Percentiles rank a stretch among this genome's conserved stretches.
phyloP scores from a whole-genome alignment of 805 yeast genomes.

The Zygoascus ofunaensis region DNA sequence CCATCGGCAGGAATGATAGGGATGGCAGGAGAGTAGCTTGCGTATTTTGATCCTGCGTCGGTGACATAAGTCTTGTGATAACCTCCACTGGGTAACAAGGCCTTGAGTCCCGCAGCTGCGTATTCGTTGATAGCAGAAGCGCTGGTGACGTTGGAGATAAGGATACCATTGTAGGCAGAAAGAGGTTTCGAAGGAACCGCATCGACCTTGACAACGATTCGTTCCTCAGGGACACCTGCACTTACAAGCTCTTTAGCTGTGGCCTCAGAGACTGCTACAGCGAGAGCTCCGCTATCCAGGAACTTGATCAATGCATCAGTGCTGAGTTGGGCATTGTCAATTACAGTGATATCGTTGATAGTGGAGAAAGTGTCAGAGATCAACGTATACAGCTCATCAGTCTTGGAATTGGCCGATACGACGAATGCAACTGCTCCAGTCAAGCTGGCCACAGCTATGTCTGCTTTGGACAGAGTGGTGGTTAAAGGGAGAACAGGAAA shows the following conservation, averaged over 20 bases:
- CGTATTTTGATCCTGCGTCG: constrained; percentile 9
- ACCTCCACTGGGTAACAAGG: constrained; percentile 7
- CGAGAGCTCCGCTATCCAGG: constrained; percentile 52
- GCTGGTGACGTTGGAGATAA: constrained; percentile 2
- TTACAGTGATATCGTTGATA: background rate
- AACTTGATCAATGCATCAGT: constrained; percentile 42
- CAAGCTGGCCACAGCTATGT: background rate
- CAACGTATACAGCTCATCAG: background rate
- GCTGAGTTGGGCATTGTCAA: constrained; percentile 5
- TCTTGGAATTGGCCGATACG: constrained; percentile 1
- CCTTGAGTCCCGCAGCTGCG: constrained; percentile 3
- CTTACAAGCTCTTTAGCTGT: constrained; percentile 30
- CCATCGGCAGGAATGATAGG: constrained; percentile 15
- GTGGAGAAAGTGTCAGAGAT: background rate
- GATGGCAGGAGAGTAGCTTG: constrained; percentile 9
- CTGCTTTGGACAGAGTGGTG: background rate
- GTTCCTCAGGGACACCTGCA: constrained; percentile 44
- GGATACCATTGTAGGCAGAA: background rate
- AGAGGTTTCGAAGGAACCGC: constrained; percentile 10
- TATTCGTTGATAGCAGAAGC: constrained; percentile 5
- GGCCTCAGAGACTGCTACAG: constrained; percentile 33
- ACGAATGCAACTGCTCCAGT: constrained; percentile 2
- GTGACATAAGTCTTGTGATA: constrained; percentile 16
- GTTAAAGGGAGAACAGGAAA: constrained; percentile 3
- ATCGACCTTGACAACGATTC: constrained; percentile 33